A percentile compares a stretch with the other conserved stretches of the same genome.
These are phyloP conservation scores for Aspergillus hancockii DNA, from an alignment of 495 filamentous ascomycete genomes.

Conservation along the genomic window DNA sequence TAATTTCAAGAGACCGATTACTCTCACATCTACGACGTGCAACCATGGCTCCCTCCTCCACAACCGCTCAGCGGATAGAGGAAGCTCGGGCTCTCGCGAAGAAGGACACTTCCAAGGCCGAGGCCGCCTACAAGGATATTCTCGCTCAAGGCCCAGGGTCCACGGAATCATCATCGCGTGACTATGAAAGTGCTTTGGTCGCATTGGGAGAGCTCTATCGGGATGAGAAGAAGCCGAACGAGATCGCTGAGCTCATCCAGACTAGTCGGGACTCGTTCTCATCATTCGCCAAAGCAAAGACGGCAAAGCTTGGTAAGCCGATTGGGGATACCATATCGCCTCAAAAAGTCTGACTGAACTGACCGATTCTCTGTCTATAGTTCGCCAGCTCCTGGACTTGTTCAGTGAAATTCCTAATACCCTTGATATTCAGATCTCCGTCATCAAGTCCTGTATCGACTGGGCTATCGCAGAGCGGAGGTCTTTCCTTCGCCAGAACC, in stretches of 20 bases:
- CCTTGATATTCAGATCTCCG: constrained; percentile 85
- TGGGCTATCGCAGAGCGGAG: constrained; percentile 93
- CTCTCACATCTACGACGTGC: constrained; percentile 11
- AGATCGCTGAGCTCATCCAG: constrained; percentile 88
- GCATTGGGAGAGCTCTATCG: constrained; percentile 89
- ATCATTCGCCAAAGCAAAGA: constrained; percentile 98
- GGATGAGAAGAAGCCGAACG: constrained; percentile 82
- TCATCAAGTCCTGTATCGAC: constrained; percentile 98
- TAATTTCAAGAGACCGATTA: not conserved
- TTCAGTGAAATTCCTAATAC: constrained; percentile 92
- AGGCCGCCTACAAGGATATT: constrained; percentile 81
- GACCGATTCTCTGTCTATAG: constrained; percentile 44
- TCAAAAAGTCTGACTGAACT: not conserved
- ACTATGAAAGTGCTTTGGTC: constrained; percentile 74
- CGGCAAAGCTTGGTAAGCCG: constrained; percentile 86
- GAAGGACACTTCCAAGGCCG: constrained; percentile 76
- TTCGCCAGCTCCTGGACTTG: constrained; percentile 95
- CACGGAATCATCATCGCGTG: constrained; percentile 79
- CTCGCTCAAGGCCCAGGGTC: constrained; percentile 80
- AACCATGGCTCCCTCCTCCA: constrained; percentile 53
- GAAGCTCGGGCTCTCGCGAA: constrained; percentile 84
- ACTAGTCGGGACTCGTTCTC: constrained; percentile 88
- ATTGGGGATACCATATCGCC: not conserved
- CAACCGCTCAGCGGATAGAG: constrained; percentile 63
- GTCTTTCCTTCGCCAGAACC: constrained; percentile 94